Evolutionary conservation across 345 rosid genomes (phyloP).

Genomic region (Gynandropsis gynandra): DNA sequence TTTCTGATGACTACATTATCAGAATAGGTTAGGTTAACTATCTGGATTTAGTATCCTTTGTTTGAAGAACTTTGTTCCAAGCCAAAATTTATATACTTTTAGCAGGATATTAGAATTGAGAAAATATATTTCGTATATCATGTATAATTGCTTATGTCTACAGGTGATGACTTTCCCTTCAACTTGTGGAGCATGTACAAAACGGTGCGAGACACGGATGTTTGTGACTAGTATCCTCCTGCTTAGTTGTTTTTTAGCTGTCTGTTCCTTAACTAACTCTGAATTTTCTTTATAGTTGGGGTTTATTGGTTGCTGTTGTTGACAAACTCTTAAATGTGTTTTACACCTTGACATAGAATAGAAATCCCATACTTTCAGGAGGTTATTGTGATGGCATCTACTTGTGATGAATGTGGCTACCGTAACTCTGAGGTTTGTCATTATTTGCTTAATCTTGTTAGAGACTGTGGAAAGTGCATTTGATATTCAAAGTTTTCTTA

Average conservation of each 20-base stretch:
- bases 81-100: not conserved
- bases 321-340: conserved; percentile 17
- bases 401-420: conserved; percentile 83
- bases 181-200: conserved; percentile 38
- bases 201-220: conserved; percentile 40
- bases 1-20: conserved; percentile 7
- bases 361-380: conserved; percentile 96
- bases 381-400: conserved; percentile 96
- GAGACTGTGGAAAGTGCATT: not conserved
- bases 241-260: not conserved
- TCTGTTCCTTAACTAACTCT: not conserved
- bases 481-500: conserved; percentile 9
- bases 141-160: conserved; percentile 4
- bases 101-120: not conserved
- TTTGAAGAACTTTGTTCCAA: not conserved
- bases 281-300: not conserved
- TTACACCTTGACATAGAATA: conserved; percentile 40
- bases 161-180: conserved; percentile 47
- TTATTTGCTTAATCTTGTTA: conserved; percentile 6
- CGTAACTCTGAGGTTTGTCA: conserved; percentile 86
- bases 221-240: conserved; percentile 42
- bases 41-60: not conserved
- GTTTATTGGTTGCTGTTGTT: not conserved
- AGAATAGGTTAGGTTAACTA: not conserved
- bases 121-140: not conserved